Conservation (phyloP, 1,284 basidiomycete species). For the Tranzscheliella williamsii region DNA sequence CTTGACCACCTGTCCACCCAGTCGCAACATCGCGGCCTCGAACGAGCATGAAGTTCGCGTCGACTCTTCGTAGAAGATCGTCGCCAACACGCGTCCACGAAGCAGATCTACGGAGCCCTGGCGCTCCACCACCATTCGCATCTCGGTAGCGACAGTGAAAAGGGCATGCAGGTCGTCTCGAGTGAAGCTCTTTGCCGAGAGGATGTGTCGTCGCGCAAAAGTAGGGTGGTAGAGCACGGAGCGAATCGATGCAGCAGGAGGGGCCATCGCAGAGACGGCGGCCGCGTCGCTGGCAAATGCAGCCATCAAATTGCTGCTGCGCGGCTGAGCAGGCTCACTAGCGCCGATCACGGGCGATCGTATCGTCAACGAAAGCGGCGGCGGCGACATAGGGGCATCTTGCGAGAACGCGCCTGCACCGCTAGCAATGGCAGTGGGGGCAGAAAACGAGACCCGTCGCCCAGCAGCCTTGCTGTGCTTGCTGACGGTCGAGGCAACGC, state of each 20-base stretch:
- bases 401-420: conserved; percentile 26
- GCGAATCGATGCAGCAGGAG: conserved; percentile 20
- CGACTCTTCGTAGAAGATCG: conserved; percentile 97
- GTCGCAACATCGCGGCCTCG: conserved; percentile 97
- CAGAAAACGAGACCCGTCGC: conserved; percentile 37
- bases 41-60: conserved; percentile 88
- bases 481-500: conserved; percentile 63
- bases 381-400: conserved; percentile 49
- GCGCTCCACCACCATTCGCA: conserved; percentile 92
- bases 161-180: conserved; percentile 89
- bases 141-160: conserved; percentile 93
- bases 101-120: conserved; percentile 86
- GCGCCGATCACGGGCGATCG: conserved; percentile 50
- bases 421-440: conserved; percentile 10
- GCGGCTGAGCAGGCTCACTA: conserved; percentile 19
- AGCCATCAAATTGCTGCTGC: conserved; percentile 30
- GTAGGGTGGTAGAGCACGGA: conserved; percentile 66
- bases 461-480: conserved; percentile 34
- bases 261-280: conserved; percentile 9
- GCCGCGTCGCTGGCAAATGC: conserved; percentile 29
- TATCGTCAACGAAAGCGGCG: conserved; percentile 30
- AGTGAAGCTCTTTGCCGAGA: conserved; percentile 90
- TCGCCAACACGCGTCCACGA: conserved; percentile 87
- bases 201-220: conserved; percentile 76
- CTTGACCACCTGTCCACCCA: conserved; percentile 90